Evolutionary conservation across 116 monocot species (phyloP).

Genomic region (Posidonia oceanica): DNA sequence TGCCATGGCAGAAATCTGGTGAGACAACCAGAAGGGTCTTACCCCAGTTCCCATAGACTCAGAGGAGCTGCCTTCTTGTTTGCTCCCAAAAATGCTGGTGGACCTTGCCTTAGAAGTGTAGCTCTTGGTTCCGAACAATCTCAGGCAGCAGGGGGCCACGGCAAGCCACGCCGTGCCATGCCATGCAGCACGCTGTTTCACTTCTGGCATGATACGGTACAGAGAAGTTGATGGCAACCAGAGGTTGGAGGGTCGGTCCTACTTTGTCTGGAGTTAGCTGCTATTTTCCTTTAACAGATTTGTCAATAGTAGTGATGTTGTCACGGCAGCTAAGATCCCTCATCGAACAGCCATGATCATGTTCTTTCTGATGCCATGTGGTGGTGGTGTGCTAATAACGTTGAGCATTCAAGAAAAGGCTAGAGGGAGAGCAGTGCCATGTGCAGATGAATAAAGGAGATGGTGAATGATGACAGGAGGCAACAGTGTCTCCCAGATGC

Average conservation of each 20-base stretch:
- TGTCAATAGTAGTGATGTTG: background rate
- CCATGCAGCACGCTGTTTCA: background rate
- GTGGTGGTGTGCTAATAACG: background rate
- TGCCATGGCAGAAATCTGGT: background rate
- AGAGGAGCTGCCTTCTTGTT: too few species aligned
- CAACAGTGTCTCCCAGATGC: background rate
- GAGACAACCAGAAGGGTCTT: background rate
- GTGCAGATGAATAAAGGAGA: background rate
- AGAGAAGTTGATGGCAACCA: background rate
- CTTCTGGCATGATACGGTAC: too few species aligned
- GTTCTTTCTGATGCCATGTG: background rate
- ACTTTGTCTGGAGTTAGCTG: background rate
- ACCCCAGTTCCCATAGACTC: too few species aligned
- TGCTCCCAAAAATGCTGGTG: background rate
- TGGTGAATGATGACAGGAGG: background rate
- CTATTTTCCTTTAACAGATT: background rate
- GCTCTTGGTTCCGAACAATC: background rate
- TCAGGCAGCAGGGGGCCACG: background rate
- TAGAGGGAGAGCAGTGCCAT: background rate
- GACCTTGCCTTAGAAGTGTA: background rate
- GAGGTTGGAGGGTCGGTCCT: background rate
- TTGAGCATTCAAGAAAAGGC: background rate
- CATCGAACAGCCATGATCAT: background rate
- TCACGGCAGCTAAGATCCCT: background rate
- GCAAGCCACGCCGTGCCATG: background rate